phyloP scores from a whole-genome alignment of 2,329 filamentous ascomycete genomes.

The Rutstroemia sp. region DNA sequence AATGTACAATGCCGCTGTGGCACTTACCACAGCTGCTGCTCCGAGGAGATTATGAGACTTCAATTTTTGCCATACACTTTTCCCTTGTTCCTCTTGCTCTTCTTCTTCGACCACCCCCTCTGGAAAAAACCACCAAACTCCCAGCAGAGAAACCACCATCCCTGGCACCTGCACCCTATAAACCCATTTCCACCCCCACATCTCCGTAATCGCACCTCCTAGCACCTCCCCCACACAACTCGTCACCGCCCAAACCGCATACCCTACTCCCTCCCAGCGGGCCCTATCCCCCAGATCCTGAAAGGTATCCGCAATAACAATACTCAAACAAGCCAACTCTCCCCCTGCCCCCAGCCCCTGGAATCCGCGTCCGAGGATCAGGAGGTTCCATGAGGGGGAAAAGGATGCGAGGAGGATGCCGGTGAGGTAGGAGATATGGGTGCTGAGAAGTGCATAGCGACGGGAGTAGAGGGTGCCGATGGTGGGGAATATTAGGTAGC shows the following conservation, averaged over 20 bases:
- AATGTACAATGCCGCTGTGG: not conserved
- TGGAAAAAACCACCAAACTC: not conserved
- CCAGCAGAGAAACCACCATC: conserved; percentile 18
- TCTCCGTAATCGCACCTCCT: not conserved
- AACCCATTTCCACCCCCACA: not conserved
- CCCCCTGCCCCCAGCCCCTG: not conserved
- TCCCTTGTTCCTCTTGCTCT: not conserved
- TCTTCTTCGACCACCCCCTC: not conserved
- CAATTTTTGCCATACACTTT: not conserved
- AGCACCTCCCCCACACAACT: not conserved
- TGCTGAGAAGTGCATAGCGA: not conserved
- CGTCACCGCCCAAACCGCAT: not conserved
- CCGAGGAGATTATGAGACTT: not conserved
- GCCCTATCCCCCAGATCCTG: not conserved
- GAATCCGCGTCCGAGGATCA: not conserved
- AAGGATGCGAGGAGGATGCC: not conserved
- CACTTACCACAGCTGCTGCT: not conserved
- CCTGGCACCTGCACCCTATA: not conserved
- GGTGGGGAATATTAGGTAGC: not conserved
- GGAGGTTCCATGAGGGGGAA: not conserved
- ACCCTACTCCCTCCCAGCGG: not conserved
- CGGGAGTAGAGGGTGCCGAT: not conserved
- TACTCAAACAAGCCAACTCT: not conserved
- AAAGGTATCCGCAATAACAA: not conserved
- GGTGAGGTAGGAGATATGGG: not conserved